Evolutionary conservation across 352 stramenopile genomes (phyloP), one percentile per base, ranked within the genome.

Genomic region (Phytophthora crassamura): DNA sequence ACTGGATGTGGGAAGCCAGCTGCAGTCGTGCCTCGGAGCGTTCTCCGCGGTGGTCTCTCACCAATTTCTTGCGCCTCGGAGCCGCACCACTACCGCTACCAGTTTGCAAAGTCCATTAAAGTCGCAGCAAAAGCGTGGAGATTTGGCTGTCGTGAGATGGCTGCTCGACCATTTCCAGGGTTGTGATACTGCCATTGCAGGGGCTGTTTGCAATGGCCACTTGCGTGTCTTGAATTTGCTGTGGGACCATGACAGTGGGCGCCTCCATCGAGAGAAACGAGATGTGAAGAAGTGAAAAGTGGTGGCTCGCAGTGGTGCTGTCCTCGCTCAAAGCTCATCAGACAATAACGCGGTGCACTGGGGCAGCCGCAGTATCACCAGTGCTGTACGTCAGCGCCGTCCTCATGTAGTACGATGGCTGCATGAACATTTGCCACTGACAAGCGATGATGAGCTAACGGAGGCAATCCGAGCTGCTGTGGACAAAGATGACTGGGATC

Each of bases 41-140:
- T 11, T 14, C 49, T 7, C 10, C 15, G 25, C 14, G 35, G 25
- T 47, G 35, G 50, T 58, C 50, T 8, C 14, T 58, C 7, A 28
- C 20, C 12, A 46, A 58, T 10, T 58, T 58, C 36, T 25, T 47
- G 4, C 34, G 50, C n/a, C 4, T 58, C 50, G 15, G 50, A 58
- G 18, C 8, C 3, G 28, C 18, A 30, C 20, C 47, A 48, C 18
- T 16, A 16, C 14, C 36, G 50, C 5, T 58, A 47, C 25, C 50
- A 58, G 50, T 47, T 58, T 36, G 7, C 22, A 3, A 22, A 58
- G 36, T 15, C 36, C 14, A 12, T 47, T n/a, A 4, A 32, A 47
- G 36, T 58, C 38, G 36, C 50, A 8, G 35, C 50, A n/a, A 2
- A 5, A 25, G n/a, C 12, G 12, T 5, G 36, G 50, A n/a, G 36